phyloP scores from a whole-genome alignment of 2,329 filamentous ascomycete species.

The Plectosphaerella sp. region DNA sequence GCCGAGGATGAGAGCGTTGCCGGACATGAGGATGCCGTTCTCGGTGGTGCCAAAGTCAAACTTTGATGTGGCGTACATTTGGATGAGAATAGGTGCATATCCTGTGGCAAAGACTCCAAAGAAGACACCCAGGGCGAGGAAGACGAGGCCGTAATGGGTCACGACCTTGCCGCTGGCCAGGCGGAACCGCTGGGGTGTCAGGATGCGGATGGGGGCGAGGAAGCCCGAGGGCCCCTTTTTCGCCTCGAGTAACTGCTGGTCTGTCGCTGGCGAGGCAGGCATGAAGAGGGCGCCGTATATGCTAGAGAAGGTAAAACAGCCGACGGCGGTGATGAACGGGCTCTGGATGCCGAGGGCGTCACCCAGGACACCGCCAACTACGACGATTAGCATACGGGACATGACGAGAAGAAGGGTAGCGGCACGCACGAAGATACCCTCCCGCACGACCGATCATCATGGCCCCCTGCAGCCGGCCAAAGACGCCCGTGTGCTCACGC shows the following conservation, averaged over 20 bases:
- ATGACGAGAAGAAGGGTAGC: not conserved
- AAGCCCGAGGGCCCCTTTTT: slow-evolving; percentile 40
- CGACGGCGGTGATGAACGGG: slow-evolving; percentile 57
- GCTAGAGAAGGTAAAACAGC: slow-evolving; percentile 18
- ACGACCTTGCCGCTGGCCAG: slow-evolving; percentile 43
- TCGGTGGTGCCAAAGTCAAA: slow-evolving; percentile 52
- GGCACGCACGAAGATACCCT: slow-evolving; percentile 50
- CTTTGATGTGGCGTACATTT: slow-evolving; percentile 52
- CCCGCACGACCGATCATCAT: slow-evolving; percentile 64
- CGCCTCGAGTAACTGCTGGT: slow-evolving; percentile 15
- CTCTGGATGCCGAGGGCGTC: slow-evolving; percentile 58
- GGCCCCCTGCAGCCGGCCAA: slow-evolving; percentile 62
- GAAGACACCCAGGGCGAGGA: slow-evolving; percentile 63
- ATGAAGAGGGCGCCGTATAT: slow-evolving; percentile 26
- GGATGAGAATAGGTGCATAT: slow-evolving; percentile 59
- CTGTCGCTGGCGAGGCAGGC: slow-evolving; percentile 16
- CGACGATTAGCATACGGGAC: not conserved
- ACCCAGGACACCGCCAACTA: slow-evolving; percentile 59
- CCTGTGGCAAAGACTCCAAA: slow-evolving; percentile 61
- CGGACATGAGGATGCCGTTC: slow-evolving; percentile 54
- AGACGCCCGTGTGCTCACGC: slow-evolving; percentile 55
- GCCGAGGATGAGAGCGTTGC: slow-evolving; percentile 49
- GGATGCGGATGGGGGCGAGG: slow-evolving; percentile 59
- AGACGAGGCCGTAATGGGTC: slow-evolving; percentile 57
- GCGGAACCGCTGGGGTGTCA: slow-evolving; percentile 52